A percentile compares a stretch with the other conserved stretches of the same genome.
phyloP scores from a whole-genome alignment of 2,329 filamentous ascomycete genomes.

The Colletotrichum caudatum region DNA sequence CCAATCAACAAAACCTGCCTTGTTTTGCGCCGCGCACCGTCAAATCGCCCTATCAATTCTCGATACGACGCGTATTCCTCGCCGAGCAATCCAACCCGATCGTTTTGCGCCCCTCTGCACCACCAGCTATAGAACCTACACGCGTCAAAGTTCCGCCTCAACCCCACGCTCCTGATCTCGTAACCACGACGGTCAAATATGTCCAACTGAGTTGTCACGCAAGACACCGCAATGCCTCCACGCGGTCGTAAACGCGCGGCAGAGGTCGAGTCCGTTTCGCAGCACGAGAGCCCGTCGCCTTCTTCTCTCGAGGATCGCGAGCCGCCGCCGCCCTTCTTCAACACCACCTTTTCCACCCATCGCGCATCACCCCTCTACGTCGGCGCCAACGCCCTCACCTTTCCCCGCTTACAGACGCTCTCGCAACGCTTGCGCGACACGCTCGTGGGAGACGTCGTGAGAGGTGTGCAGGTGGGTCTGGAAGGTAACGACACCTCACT shows the following conservation, averaged over 20 bases:
- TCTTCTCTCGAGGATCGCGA: constrained; percentile 43
- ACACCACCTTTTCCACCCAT: constrained; percentile 69
- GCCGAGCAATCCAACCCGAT: background rate
- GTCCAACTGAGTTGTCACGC: background rate
- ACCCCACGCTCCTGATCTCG: background rate
- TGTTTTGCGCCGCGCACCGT: background rate
- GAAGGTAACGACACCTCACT: constrained; percentile 54
- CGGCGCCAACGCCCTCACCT: constrained; percentile 55
- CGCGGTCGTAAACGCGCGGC: constrained; percentile 22
- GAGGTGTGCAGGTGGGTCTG: constrained; percentile 67
- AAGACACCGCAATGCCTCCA: constrained; percentile 19
- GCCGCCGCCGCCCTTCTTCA: constrained; percentile 61
- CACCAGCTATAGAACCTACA: background rate
- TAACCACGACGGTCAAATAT: background rate
- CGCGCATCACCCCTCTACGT: constrained; percentile 66
- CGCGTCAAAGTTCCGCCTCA: background rate
- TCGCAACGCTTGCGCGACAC: constrained; percentile 64
- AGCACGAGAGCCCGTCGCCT: constrained; percentile 1
- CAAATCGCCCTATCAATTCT: background rate
- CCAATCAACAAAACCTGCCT: background rate
- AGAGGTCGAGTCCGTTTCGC: constrained; percentile 12
- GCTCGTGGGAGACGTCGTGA: constrained; percentile 70
- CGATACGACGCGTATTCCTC: background rate
- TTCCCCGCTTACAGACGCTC: constrained; percentile 56
- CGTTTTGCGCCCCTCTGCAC: background rate